A percentile compares a stretch with the other conserved stretches of the same genome.
Conservation (phyloP, 2,329 filamentous ascomycete species). For the Apiospora aurea region DNA sequence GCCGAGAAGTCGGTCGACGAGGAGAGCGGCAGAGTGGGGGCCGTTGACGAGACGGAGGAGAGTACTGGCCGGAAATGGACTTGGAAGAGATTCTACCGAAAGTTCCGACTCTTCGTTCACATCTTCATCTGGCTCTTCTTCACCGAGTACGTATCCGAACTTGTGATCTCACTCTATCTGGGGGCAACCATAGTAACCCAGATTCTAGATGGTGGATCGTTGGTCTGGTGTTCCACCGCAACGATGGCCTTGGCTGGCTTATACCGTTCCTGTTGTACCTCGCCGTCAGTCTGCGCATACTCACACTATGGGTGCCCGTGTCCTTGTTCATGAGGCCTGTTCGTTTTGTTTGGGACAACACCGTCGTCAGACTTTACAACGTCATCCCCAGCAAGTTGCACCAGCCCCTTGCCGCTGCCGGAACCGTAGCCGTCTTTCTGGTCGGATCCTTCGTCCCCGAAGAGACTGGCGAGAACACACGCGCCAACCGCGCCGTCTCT, state of each 20-base stretch:
- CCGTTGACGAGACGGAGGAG: constrained; percentile 29
- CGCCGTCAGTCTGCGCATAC: constrained; percentile 72
- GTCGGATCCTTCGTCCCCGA: constrained; percentile 77
- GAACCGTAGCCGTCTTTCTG: constrained; percentile 76
- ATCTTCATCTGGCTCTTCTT: constrained; percentile 49
- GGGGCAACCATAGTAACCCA: constrained; percentile 5
- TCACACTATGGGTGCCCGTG: constrained; percentile 77
- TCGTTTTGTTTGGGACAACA: constrained; percentile 71
- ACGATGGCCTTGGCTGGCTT: constrained; percentile 78
- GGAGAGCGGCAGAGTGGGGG: constrained; percentile 41
- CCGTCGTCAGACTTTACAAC: constrained; percentile 63
- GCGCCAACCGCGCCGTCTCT: constrained; percentile 80
- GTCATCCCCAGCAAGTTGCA: constrained; percentile 72
- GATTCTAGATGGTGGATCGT: constrained; percentile 49
- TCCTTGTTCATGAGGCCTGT: constrained; percentile 71
- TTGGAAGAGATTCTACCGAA: constrained; percentile 48
- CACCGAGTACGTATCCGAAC: constrained; percentile 42
- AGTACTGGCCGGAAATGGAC: constrained; percentile 38
- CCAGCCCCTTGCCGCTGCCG: constrained; percentile 65
- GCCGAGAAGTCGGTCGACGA: constrained; percentile 41
- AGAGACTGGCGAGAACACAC: constrained; percentile 78
- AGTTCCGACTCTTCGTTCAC: constrained; percentile 53
- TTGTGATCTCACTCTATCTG: neutral
- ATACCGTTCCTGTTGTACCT: constrained; percentile 86
- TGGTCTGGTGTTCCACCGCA: constrained; percentile 67